Percentiles rank a stretch among this genome's conserved stretches.
phyloP scores from a whole-genome alignment of 2,329 filamentous ascomycete species.

The Scleromitrula shiraiana region DNA sequence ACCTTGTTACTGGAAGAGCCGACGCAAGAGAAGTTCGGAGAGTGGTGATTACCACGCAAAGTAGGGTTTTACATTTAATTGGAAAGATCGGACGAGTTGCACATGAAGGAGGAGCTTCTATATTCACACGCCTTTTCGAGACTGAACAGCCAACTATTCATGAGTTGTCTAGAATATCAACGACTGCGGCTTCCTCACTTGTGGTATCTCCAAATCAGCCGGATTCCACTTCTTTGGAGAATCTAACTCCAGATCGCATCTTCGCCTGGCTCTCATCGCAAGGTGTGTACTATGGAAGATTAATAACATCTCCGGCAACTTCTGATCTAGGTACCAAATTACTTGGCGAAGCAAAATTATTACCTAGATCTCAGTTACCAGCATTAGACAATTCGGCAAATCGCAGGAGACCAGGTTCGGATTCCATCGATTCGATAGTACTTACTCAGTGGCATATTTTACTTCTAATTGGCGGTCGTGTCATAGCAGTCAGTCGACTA shows the following conservation, averaged over 20 bases:
- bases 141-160: slow-evolving; percentile 71
- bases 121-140: slow-evolving; percentile 85
- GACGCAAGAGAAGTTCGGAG: slow-evolving; percentile 59
- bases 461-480: slow-evolving; percentile 69
- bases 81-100: slow-evolving; percentile 67
- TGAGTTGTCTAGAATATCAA: slow-evolving; percentile 56
- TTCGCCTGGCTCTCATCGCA: slow-evolving; percentile 90
- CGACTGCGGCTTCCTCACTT: slow-evolving; percentile 55
- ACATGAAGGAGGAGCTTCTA: slow-evolving; percentile 71
- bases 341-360: slow-evolving; percentile 70
- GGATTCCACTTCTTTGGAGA: slow-evolving; percentile 46
- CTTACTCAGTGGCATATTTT: slow-evolving; percentile 93
- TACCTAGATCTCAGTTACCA: slow-evolving; percentile 66
- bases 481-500: slow-evolving; percentile 80
- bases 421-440: slow-evolving; percentile 70
- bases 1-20: slow-evolving; percentile 51
- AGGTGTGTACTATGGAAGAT: slow-evolving; percentile 78
- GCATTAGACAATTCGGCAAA: slow-evolving; percentile 57
- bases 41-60: slow-evolving; percentile 73
- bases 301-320: slow-evolving; percentile 54
- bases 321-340: slow-evolving; percentile 64
- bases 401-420: slow-evolving; percentile 56
- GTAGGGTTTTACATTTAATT: slow-evolving; percentile 69
- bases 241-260: slow-evolving; percentile 55
- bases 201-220: slow-evolving; percentile 68